Base-by-base conservation (phyloP, 176 grass and related monocot species). In the Triticum urartu region DNA sequence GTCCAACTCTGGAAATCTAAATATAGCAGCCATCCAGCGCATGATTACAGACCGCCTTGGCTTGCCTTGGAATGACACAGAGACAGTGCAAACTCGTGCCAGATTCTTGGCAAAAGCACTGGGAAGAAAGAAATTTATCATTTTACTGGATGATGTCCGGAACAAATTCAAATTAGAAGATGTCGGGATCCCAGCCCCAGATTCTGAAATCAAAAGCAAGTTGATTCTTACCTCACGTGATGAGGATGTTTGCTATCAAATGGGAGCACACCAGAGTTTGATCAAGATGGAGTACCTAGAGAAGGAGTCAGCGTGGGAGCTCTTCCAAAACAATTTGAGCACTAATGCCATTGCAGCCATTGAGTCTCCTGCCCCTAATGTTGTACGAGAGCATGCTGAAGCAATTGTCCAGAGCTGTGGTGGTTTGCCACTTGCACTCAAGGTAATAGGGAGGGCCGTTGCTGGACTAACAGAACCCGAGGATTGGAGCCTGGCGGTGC, bases 91-190 rank as follows among this genome's bases (percentile, higher is more conserved):
- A 25, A 28, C 66, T 9, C 88, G 86, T 43, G 91, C 93, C 43
- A 91, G 45, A 17, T 75, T 87, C 9, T 72, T 95, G 30, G 69
- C 45, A 3, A 91, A 86, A 85, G 91, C 58, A 13, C 68, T 95
- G 52, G 43, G 32, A 5, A 84, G 43, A 50, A 95, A 89, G 24
- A 90, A 68, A 35, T 94, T 88, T 68, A 78, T 94, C 5, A 78
- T 94, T 75, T 75, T 94, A n/a, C 72, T 94, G 9, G 92, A 94
- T 75, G 87, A 89, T 72, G 81, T 94, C 7, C 13, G 87, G 83
- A 34, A 69, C 6, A 45, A 75, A 42, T 88, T 94, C 36, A 20
- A 59, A 22, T 72, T 94, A 72, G 81, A 85, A 72, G 80, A 77
- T 9, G 68, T 94, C 13, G 89, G 92, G 30, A 94, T 91, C 39